These are phyloP conservation scores for Fraxinus dipetala DNA, from an alignment of 305 asterid genomes.

Conservation along the genomic window DNA sequence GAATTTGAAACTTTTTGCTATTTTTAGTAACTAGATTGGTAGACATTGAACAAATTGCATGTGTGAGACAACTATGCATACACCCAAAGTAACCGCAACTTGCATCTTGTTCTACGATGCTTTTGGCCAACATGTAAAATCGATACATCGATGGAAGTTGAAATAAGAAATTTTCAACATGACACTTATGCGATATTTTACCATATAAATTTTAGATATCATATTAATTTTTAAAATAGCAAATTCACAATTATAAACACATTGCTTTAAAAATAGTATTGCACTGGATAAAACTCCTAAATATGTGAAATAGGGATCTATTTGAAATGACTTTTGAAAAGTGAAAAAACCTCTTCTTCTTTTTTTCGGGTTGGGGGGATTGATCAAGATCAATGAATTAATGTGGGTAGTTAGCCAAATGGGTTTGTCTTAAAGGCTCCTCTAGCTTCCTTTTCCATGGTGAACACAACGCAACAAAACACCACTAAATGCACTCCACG, in stretches of 20 bases:
- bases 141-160: not conserved
- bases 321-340: too few species aligned
- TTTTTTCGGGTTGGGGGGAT: too few species aligned
- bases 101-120: not conserved
- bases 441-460: slow-evolving; percentile 1
- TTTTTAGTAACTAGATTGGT: not conserved
- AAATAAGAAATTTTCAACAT: too few species aligned
- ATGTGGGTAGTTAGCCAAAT: slow-evolving; percentile 23
- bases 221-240: not conserved
- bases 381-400: slow-evolving; percentile 31
- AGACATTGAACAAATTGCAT: not conserved
- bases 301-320: too few species aligned
- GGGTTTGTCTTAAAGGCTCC: slow-evolving; percentile 27
- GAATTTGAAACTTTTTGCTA: too few species aligned
- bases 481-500: slow-evolving; percentile 17
- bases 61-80: not conserved
- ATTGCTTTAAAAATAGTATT: not conserved
- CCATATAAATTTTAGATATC: too few species aligned
- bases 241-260: not conserved
- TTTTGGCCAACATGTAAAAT: not conserved
- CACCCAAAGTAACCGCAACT: too few species aligned
- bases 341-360: too few species aligned
- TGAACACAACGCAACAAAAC: not conserved
- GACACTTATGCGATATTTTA: too few species aligned
- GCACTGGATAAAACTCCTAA: not conserved